A percentile compares a stretch with the other conserved stretches of the same genome.
phyloP scores from a whole-genome alignment of 2,329 filamentous ascomycete species.

The Aspergillus eucalypticola region DNA sequence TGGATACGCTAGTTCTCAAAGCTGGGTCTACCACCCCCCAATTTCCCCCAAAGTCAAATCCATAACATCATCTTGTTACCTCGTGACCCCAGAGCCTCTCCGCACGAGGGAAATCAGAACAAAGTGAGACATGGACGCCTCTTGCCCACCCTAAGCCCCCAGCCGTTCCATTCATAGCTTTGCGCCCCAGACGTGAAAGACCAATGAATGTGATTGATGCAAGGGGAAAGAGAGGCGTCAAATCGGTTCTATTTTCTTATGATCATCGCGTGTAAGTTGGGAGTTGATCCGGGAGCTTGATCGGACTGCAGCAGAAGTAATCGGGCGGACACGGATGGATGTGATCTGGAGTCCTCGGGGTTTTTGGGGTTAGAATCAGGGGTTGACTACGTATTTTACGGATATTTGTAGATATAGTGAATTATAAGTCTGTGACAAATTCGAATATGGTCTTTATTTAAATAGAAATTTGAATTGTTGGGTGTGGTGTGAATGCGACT shows the following conservation, averaged over 20 bases:
- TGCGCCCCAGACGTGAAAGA: neutral
- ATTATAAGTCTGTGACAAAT: neutral
- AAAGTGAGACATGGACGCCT: conserved; percentile 1
- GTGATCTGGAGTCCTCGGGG: neutral
- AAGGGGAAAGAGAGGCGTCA: neutral
- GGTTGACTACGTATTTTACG: neutral
- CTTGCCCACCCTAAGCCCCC: neutral
- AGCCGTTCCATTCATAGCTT: neutral
- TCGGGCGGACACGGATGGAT: conserved; percentile 1
- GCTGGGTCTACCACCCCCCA: neutral
- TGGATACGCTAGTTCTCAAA: neutral
- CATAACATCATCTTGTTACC: conserved; percentile 7
- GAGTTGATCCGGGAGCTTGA: conserved; percentile 22
- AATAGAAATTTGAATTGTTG: neutral
- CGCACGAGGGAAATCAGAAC: conserved; percentile 1
- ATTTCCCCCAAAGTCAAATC: neutral
- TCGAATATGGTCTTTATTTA: neutral
- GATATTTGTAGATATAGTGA: neutral
- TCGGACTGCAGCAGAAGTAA: conserved; percentile 16
- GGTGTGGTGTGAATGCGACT: neutral
- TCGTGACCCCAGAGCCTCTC: conserved; percentile 9
- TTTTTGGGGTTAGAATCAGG: neutral
- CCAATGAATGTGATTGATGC: conserved; percentile 1
- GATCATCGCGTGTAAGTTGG: conserved; percentile 11
- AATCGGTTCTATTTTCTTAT: neutral